Percentiles rank a stretch among this genome's conserved stretches.
Conservation (phyloP, 106 monocot species). For the Agapanthus africanus region DNA sequence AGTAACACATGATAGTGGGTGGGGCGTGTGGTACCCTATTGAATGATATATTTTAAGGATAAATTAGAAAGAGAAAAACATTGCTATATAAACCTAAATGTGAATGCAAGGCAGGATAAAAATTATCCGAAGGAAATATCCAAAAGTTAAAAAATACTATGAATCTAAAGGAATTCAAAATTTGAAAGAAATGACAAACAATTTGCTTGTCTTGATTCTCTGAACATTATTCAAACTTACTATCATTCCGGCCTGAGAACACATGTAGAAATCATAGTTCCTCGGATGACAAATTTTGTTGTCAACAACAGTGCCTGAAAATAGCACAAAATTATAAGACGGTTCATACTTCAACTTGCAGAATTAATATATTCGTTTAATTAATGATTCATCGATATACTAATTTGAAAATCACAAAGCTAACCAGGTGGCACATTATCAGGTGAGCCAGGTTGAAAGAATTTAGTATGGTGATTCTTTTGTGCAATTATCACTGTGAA, state of each 20-base stretch:
- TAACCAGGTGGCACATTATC: conserved; percentile 95
- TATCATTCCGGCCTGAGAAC: conserved; percentile 90
- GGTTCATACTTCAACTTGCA: too few species aligned
- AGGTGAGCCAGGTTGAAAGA: conserved; percentile 54
- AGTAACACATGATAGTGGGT: conserved; percentile 87
- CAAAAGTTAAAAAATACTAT: too few species aligned
- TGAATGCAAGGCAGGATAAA: too few species aligned
- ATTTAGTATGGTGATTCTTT: conserved; percentile 95
- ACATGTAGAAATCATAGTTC: conserved; percentile 97
- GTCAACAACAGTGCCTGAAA: conserved; percentile 87
- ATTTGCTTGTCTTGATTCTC: too few species aligned
- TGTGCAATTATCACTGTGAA: conserved; percentile 84
- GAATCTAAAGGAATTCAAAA: too few species aligned
- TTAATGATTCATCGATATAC: not conserved
- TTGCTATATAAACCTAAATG: too few species aligned
- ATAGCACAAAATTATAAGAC: not conserved
- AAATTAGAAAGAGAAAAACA: too few species aligned
- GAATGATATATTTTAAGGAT: not conserved
- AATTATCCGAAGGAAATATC: too few species aligned
- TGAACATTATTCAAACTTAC: too few species aligned
- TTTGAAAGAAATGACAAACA: too few species aligned
- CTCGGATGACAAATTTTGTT: conserved; percentile 77
- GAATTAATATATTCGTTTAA: not conserved
- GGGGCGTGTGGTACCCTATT: conserved; percentile 82
- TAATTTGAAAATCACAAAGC: not conserved